These are phyloP conservation scores for Vairimorpha ceranae DNA, from an alignment of 371 early-diverging fungal genomes.

Conservation along the genomic window DNA sequence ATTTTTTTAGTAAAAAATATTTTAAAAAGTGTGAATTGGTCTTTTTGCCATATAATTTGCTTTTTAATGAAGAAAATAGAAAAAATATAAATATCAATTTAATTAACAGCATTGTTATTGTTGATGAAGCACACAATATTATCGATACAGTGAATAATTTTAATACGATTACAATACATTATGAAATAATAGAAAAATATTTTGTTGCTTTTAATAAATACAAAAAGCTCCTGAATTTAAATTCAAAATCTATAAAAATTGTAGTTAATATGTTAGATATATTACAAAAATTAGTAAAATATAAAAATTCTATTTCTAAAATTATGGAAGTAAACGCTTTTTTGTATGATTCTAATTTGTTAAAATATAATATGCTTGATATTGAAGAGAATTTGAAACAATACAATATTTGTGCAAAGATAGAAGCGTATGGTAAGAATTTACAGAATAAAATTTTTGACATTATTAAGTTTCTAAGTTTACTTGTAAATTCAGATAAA, in stretches of 20 bases:
- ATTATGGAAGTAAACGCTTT: constrained; percentile 49
- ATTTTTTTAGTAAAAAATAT: constrained; percentile 54
- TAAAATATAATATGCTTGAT: constrained; percentile 54
- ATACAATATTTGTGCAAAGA: constrained; percentile 11
- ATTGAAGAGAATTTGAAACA: constrained; percentile 48
- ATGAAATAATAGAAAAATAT: constrained; percentile 10
- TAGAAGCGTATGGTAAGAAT: constrained; percentile 38
- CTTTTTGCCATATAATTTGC: constrained; percentile 60
- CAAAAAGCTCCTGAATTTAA: constrained; percentile 12
- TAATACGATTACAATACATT: constrained; percentile 47
- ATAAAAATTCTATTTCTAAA: constrained; percentile 9
- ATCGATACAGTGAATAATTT: constrained; percentile 55
- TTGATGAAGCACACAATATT: constrained; percentile 64
- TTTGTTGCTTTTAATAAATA: constrained; percentile 11
- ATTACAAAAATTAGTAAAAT: constrained; percentile 14
- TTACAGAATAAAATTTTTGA: constrained; percentile 11
- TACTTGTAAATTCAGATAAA: constrained; percentile 51
- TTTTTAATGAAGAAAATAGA: constrained; percentile 56
- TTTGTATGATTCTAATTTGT: constrained; percentile 46
- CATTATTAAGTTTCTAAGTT: constrained; percentile 48
- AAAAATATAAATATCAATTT: constrained; percentile 49
- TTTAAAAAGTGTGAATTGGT: constrained; percentile 49
- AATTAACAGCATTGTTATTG: constrained; percentile 54
- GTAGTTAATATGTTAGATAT: constrained; percentile 21
- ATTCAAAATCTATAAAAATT: constrained; percentile 13